These are phyloP conservation scores for Annona cherimola DNA, from an alignment of 164 flowering plant genomes.

Conservation along the genomic window DNA sequence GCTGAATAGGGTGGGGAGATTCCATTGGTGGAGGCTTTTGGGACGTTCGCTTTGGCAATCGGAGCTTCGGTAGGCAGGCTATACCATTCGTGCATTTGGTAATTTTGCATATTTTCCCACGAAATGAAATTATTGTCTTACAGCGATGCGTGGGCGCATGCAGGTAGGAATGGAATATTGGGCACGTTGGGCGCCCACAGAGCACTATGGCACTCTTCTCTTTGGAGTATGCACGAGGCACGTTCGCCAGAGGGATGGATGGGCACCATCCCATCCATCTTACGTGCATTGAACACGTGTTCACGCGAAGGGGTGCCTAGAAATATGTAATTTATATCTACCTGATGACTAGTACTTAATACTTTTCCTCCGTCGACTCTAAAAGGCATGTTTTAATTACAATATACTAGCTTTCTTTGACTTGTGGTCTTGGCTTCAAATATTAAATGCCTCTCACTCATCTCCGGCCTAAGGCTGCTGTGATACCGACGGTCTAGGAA, in stretches of 20 bases:
- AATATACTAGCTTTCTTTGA: too few species aligned
- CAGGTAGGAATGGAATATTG: neutral
- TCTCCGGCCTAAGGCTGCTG: too few species aligned
- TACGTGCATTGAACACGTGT: too few species aligned
- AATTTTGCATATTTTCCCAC: neutral
- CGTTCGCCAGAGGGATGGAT: neutral
- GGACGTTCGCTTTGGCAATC: slow-evolving; percentile 73
- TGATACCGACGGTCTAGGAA: too few species aligned
- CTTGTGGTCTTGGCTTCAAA: too few species aligned
- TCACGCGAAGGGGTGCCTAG: neutral
- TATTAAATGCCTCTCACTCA: too few species aligned
- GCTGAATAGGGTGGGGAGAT: neutral
- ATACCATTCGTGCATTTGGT: neutral
- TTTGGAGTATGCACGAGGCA: neutral
- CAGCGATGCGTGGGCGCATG: neutral
- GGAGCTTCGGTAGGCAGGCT: slow-evolving; percentile 59
- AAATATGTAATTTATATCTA: too few species aligned
- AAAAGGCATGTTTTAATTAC: too few species aligned
- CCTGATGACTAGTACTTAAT: too few species aligned
- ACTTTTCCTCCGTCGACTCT: too few species aligned
- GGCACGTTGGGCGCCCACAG: neutral
- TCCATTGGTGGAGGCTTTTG: slow-evolving; percentile 50
- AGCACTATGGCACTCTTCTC: neutral
- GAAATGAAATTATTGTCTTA: neutral
- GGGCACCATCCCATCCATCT: too few species aligned